Conservation (phyloP, 345 rosid genomes). For the Linum lewisii region DNA sequence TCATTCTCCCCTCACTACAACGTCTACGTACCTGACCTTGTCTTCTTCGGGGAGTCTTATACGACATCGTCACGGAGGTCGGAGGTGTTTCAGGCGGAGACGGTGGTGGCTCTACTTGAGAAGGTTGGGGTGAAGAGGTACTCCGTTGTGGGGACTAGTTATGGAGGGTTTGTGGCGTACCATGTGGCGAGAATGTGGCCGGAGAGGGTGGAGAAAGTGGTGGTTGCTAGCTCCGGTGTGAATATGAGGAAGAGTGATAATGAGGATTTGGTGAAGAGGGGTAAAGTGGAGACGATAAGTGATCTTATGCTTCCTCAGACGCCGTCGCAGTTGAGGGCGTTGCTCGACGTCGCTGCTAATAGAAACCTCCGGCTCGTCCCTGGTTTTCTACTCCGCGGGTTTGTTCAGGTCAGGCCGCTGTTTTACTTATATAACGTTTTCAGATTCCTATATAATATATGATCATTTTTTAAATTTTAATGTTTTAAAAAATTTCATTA, state of each 20-base stretch:
- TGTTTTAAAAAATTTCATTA: no score
- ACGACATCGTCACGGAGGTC: slow-evolving; percentile 49
- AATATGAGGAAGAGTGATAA: slow-evolving; percentile 49
- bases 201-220: slow-evolving; percentile 66
- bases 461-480: background rate
- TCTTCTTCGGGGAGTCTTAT: slow-evolving; percentile 64
- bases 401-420: slow-evolving; percentile 39
- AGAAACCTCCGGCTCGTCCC: slow-evolving; percentile 37
- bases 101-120: slow-evolving; percentile 45
- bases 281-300: slow-evolving; percentile 33
- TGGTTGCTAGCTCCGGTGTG: slow-evolving; percentile 72
- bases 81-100: slow-evolving; percentile 67
- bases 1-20: slow-evolving; percentile 38
- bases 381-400: slow-evolving; percentile 46
- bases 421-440: no score
- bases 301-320: slow-evolving; percentile 67
- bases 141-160: slow-evolving; percentile 67
- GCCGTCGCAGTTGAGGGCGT: slow-evolving; percentile 42
- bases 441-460: background rate
- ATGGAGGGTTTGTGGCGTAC: slow-evolving; percentile 89
- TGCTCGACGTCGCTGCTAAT: slow-evolving; percentile 38
- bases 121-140: slow-evolving; percentile 37
- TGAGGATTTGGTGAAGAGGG: slow-evolving; percentile 39
- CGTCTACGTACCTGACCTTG: slow-evolving; percentile 64
- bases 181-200: slow-evolving; percentile 64